phyloP scores from a whole-genome alignment of 305 asterid genomes.

The Fraxinus latifolia region DNA sequence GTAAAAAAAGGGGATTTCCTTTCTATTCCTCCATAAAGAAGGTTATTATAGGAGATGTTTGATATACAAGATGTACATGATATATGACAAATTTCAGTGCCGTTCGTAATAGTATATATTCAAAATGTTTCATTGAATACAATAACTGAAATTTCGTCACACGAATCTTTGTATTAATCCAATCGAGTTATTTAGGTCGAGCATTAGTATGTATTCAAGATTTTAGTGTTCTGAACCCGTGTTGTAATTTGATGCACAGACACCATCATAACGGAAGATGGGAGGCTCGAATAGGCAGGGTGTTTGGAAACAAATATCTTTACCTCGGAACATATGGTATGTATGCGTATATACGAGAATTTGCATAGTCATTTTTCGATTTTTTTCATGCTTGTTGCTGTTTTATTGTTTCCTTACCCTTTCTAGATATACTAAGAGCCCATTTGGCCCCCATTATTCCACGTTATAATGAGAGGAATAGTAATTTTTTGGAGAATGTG shows the following conservation, averaged over 20 bases:
- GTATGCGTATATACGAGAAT: background rate
- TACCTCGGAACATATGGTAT: constrained; percentile 92
- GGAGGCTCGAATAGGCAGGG: constrained; percentile 98
- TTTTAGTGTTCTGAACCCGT: background rate
- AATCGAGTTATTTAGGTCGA: background rate
- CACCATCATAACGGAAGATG: constrained; percentile 98
- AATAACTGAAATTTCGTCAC: no score
- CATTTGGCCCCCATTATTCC: no score
- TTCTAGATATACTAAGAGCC: no score
- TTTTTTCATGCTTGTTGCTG: background rate
- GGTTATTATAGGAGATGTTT: no score
- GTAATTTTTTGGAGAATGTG: no score
- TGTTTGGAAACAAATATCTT: constrained; percentile 91
- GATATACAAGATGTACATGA: no score
- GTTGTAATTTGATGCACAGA: constrained; percentile 29
- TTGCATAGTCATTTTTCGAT: background rate
- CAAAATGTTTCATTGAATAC: background rate
- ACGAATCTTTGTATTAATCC: background rate
- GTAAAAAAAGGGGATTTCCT: constrained; percentile 26
- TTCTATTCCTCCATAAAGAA: background rate
- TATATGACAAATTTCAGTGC: no score
- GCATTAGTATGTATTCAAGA: background rate
- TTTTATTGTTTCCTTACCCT: background rate
- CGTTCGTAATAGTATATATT: no score
- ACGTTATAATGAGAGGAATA: no score